These are phyloP conservation scores for Daldinia childiae DNA, from an alignment of 495 filamentous ascomycete genomes.

Conservation along the genomic window DNA sequence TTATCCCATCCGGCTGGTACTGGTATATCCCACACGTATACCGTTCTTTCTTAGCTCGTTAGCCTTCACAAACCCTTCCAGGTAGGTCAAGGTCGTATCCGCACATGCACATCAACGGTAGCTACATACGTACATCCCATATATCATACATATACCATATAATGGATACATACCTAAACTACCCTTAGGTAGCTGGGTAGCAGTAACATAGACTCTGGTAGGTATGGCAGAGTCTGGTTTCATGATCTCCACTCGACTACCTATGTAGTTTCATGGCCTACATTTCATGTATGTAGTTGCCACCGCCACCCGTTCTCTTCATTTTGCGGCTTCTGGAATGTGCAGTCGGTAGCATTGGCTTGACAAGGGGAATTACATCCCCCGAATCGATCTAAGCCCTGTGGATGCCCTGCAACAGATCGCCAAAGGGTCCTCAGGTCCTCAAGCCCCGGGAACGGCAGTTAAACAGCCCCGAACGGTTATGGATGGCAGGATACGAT, in stretches of 20 bases:
- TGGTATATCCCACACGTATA: slow-evolving; percentile 22
- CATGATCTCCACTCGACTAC: slow-evolving; percentile 41
- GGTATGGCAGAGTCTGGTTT: slow-evolving; percentile 43
- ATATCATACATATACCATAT: background rate
- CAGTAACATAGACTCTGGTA: slow-evolving; percentile 30
- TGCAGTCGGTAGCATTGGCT: slow-evolving; percentile 37
- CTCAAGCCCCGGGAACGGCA: slow-evolving; percentile 39
- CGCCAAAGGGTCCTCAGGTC: slow-evolving; percentile 40
- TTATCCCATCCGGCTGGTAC: slow-evolving; percentile 35
- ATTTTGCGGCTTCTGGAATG: slow-evolving; percentile 44
- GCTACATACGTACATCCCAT: slow-evolving; percentile 33
- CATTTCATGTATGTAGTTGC: slow-evolving; percentile 31
- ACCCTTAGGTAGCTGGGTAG: slow-evolving; percentile 27
- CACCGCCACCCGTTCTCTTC: slow-evolving; percentile 48
- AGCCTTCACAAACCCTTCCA: slow-evolving; percentile 20
- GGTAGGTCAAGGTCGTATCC: slow-evolving; percentile 39
- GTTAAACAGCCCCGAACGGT: slow-evolving; percentile 29
- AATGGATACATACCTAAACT: slow-evolving; percentile 20
- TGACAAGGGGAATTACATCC: slow-evolving; percentile 42
- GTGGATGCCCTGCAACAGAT: slow-evolving; percentile 39
- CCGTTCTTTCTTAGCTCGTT: slow-evolving; percentile 36
- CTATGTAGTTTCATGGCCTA: slow-evolving; percentile 41
- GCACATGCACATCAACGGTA: slow-evolving; percentile 46
- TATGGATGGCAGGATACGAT: slow-evolving; percentile 11
- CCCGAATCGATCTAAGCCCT: slow-evolving; percentile 46